phyloP scores from a whole-genome alignment of 257 asterid genomes.

The Solanum gracilifrons region DNA sequence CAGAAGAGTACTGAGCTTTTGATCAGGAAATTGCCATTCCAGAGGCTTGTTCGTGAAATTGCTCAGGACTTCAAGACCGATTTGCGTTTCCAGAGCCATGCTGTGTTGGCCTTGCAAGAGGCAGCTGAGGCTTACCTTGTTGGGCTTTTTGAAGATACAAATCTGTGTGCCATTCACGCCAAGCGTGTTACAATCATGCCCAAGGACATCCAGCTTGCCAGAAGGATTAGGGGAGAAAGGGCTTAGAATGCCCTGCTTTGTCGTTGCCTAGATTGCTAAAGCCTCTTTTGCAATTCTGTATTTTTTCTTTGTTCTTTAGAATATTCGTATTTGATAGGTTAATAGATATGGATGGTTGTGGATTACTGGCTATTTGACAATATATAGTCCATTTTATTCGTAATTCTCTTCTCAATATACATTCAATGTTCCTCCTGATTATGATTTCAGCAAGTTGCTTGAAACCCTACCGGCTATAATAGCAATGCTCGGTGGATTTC shows the following conservation, averaged over 20 bases:
- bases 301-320: neutral
- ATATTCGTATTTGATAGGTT: neutral
- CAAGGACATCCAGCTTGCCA: constrained; percentile 14
- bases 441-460: neutral
- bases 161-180: constrained; percentile 18
- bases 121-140: constrained; percentile 22
- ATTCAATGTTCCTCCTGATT: neutral
- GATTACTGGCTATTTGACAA: neutral
- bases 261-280: neutral
- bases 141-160: constrained; percentile 18
- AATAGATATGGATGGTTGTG: neutral
- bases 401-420: neutral
- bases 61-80: constrained; percentile 16
- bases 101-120: constrained; percentile 16
- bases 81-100: constrained; percentile 21
- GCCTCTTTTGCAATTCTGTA: neutral
- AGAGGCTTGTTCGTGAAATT: constrained; percentile 21
- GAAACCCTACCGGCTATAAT: no score
- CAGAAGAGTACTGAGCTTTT: constrained; percentile 17
- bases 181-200: constrained; percentile 20
- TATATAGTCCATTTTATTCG: neutral
- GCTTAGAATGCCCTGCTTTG: neutral
- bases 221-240: constrained; percentile 20
- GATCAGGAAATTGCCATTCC: constrained; percentile 18
- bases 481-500: neutral